Conservation (phyloP, 345 rosid species). For the Eucalyptus marginata region DNA sequence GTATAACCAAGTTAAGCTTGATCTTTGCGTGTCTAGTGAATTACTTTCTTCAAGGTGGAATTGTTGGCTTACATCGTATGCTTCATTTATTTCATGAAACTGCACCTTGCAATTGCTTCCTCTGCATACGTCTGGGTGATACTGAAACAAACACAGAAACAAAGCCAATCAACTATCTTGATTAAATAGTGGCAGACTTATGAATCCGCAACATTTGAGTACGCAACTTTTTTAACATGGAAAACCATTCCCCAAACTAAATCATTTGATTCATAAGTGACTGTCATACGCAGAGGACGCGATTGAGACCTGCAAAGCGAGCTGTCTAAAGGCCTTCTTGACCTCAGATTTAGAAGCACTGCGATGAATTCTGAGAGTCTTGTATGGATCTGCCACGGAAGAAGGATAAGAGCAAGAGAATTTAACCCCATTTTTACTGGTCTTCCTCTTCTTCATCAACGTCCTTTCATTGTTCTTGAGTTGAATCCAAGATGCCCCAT, state of each 20-base stretch:
- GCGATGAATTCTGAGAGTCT: constrained; percentile 57
- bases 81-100: constrained; percentile 73
- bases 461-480: neutral
- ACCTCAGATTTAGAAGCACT: constrained; percentile 83
- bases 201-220: neutral
- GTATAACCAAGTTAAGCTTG: neutral
- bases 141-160: constrained; percentile 20
- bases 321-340: constrained; percentile 75
- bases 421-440: constrained; percentile 8
- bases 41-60: neutral
- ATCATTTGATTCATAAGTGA: neutral
- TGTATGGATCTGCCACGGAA: constrained; percentile 56
- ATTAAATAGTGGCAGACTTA: neutral
- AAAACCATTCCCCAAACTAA: neutral
- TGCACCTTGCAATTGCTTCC: constrained; percentile 68
- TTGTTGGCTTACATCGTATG: constrained; percentile 45
- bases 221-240: neutral
- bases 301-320: constrained; percentile 56
- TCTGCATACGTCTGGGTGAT: constrained; percentile 97
- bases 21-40: neutral
- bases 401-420: constrained; percentile 18
- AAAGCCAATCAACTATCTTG: neutral
- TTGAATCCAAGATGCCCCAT: neutral
- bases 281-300: neutral
- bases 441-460: constrained; percentile 13